These are phyloP conservation scores for Chiua virens DNA, from an alignment of 768 basidiomycete species.

Conservation along the genomic window DNA sequence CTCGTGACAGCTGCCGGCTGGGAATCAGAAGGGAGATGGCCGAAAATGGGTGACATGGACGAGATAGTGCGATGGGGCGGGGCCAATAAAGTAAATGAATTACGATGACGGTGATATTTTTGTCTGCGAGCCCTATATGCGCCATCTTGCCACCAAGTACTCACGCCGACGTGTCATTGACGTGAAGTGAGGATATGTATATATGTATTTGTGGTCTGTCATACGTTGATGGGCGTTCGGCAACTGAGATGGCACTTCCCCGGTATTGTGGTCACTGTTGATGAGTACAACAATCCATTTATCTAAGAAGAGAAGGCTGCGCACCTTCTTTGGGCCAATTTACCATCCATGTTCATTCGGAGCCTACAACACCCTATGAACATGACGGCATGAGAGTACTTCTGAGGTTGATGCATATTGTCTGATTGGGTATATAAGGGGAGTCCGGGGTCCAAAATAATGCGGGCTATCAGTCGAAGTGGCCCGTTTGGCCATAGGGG, in stretches of 20 bases:
- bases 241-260: background rate
- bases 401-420: background rate
- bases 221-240: background rate
- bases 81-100: background rate
- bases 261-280: background rate
- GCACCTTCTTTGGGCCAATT: background rate
- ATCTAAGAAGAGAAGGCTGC: background rate
- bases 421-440: background rate
- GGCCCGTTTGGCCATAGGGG: background rate
- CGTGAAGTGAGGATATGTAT: background rate
- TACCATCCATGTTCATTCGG: constrained; percentile 6
- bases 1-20: background rate
- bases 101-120: constrained; percentile 1
- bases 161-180: background rate
- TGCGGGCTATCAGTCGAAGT: background rate
- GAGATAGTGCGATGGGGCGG: background rate
- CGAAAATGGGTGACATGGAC: constrained; percentile 1
- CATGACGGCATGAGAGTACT: constrained; percentile 14
- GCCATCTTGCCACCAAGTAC: background rate
- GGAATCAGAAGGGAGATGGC: constrained; percentile 2
- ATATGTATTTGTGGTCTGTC: background rate
- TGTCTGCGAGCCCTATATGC: background rate
- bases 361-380: constrained; percentile 17
- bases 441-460: constrained; percentile 14
- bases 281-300: background rate